A percentile compares a stretch with the other conserved stretches of the same genome.
phyloP scores from a whole-genome alignment of 1,284 basidiomycete species.

The Malassezia nana region DNA sequence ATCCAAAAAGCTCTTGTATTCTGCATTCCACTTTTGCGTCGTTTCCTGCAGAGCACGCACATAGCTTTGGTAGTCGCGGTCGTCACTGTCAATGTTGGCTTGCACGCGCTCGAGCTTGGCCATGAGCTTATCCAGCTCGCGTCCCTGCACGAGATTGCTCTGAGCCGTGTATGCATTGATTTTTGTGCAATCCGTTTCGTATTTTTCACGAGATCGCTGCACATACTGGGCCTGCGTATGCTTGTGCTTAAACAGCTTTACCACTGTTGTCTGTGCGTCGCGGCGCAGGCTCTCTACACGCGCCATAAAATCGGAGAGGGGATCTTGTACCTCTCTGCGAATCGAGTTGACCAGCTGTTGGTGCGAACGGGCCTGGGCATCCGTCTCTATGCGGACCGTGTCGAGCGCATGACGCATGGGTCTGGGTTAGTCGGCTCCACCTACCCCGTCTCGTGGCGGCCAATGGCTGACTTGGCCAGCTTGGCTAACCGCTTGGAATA shows the following conservation, averaged over 20 bases:
- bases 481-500: slow-evolving; percentile 79
- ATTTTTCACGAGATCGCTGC: slow-evolving; percentile 70
- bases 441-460: slow-evolving; percentile 81
- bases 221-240: slow-evolving; percentile 44
- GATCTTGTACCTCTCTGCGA: slow-evolving; percentile 63
- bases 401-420: slow-evolving; percentile 70
- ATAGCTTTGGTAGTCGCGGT: slow-evolving; percentile 72
- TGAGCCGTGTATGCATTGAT: slow-evolving; percentile 95
- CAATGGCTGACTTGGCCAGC: slow-evolving; percentile 66
- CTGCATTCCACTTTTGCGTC: slow-evolving; percentile 73
- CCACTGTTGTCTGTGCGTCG: slow-evolving; percentile 25
- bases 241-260: slow-evolving; percentile 45
- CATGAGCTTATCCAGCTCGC: slow-evolving; percentile 81
- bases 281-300: slow-evolving; percentile 29
- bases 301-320: slow-evolving; percentile 37
- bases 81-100: slow-evolving; percentile 72
- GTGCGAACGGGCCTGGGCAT: slow-evolving; percentile 66
- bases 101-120: slow-evolving; percentile 78
- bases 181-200: slow-evolving; percentile 82
- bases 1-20: slow-evolving; percentile 63
- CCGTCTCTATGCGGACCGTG: slow-evolving; percentile 69
- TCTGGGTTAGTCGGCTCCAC: slow-evolving; percentile 52
- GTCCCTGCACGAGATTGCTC: slow-evolving; percentile 80
- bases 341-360: slow-evolving; percentile 63
- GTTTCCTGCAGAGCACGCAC: slow-evolving; percentile 72